These are phyloP conservation scores for Aureobasidium sp. DNA, from an alignment of 2,329 filamentous ascomycete species.

Conservation along the genomic window DNA sequence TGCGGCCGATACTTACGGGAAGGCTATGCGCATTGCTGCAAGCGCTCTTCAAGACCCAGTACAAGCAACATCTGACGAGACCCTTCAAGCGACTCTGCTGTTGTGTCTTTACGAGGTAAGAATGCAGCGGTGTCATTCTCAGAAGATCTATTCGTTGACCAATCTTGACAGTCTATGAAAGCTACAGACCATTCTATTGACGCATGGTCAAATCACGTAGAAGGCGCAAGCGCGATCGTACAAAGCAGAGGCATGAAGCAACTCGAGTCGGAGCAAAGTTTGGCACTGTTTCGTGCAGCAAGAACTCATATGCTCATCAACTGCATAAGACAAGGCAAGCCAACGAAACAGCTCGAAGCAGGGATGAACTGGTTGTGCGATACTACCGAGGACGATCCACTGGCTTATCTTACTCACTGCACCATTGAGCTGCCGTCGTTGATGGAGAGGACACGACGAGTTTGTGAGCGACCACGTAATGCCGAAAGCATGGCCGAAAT, in stretches of 20 bases:
- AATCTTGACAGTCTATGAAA: constrained; percentile 9
- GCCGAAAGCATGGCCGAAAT: background rate
- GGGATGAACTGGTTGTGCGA: constrained; percentile 12
- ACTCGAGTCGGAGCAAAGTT: constrained; percentile 18
- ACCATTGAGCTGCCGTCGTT: constrained; percentile 9
- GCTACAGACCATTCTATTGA: constrained; percentile 37
- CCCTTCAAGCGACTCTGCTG: constrained; percentile 53
- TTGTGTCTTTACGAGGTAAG: constrained; percentile 53
- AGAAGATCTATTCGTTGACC: background rate
- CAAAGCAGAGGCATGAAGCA: constrained; percentile 36
- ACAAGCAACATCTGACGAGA: constrained; percentile 48
- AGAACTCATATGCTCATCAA: constrained; percentile 15
- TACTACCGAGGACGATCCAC: background rate
- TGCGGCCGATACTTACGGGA: constrained; percentile 5
- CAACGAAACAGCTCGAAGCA: background rate
- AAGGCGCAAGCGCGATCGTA: constrained; percentile 54
- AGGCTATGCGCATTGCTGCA: constrained; percentile 30
- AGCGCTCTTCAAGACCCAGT: constrained; percentile 46
- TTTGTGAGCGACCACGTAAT: background rate
- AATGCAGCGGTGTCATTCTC: background rate
- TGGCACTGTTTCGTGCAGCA: constrained; percentile 12
- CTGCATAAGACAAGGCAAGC: constrained; percentile 10
- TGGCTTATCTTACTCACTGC: constrained; percentile 4
- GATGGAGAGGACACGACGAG: background rate
- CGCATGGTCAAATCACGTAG: constrained; percentile 51